Evolutionary conservation across 352 stramenopile genomes (phyloP), one percentile per base, ranked within the genome.

Genomic region (Elongisporangium senticosum): DNA sequence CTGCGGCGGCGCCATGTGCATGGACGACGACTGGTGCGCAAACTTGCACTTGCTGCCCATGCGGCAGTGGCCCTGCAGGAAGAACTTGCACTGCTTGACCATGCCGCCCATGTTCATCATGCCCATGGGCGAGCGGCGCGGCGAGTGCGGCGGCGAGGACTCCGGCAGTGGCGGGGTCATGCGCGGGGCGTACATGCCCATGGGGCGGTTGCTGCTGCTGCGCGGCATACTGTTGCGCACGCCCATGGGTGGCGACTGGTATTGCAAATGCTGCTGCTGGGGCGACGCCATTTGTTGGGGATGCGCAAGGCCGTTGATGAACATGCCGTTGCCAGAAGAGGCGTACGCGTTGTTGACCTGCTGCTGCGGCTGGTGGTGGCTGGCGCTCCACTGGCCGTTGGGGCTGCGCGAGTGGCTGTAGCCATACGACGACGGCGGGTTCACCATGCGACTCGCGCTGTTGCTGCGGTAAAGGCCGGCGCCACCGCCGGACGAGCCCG

Each of bases 31-130:
- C 51, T 87, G 74, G 62, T 94, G 84, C 43, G 80, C 76, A 59
- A 92, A 94, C 68, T 90, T 91, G 65, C 84, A 94, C 72, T 94
- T 94, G 64, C 65, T 85, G 26, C 82, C 84, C 82, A 94, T 91
- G 40, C 84, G 82, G 53, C 84, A 94, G 65, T 94, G 82, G 15
- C 84, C 84, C 61, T 94, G 84, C 8, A 87, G 58, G 58, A 87
- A 94, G 56, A 92, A 94, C 64, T 92, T 91, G 68, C 84, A 94
- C 55, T 86, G 80, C 68, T 92, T 92, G 7, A 67, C 28, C 64
- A 77, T 75, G 17, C 75, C 73, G 17, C 68, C 56, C 57, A 70
- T 71, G 33, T 43, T 43, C 33, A 43, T 43, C 7, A 67, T 56
- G 20, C 60, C 58, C 53, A 77, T 83, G 19, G 33, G 33, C 33